phyloP scores from a whole-genome alignment of 768 basidiomycete genomes.

The Phlegmacium glaucopus region DNA sequence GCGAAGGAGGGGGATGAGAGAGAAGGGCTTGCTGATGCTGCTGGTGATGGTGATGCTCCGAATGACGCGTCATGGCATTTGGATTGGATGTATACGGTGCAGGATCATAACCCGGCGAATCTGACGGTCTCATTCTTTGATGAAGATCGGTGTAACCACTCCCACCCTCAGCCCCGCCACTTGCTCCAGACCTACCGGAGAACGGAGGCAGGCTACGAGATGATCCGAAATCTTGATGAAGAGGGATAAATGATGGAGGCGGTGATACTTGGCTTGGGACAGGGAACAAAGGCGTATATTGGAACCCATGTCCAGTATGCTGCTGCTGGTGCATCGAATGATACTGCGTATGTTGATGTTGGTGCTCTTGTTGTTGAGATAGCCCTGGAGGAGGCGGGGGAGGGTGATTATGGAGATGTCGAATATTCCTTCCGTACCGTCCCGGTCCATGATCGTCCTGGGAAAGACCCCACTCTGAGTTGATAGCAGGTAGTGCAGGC shows the following conservation, averaged over 20 bases:
- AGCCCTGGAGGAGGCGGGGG: constrained; percentile 1
- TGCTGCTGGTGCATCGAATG: neutral
- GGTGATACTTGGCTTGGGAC: constrained; percentile 4
- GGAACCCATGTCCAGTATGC: neutral
- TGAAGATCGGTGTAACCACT: neutral
- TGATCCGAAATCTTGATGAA: constrained; percentile 1
- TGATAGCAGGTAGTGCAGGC: neutral
- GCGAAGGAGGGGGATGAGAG: neutral
- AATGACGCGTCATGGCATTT: neutral
- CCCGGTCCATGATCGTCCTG: constrained; percentile 6
- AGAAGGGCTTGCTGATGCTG: neutral
- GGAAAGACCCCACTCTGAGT: constrained; percentile 4
- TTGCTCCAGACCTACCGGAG: neutral
- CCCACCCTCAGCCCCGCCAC: neutral
- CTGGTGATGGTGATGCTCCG: too few species aligned
- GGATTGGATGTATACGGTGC: neutral
- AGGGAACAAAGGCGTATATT: constrained; percentile 15
- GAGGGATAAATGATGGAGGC: constrained; percentile 14
- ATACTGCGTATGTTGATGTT: neutral
- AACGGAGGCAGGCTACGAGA: neutral
- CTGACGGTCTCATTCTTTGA: neutral
- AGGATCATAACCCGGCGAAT: neutral
- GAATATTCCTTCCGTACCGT: constrained; percentile 3
- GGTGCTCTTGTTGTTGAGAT: constrained; percentile 1
- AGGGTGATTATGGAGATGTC: constrained; percentile 1